Evolutionary conservation across 192 early-diverging fungal genomes (phyloP).

Genomic region (Coemansia sp.): DNA sequence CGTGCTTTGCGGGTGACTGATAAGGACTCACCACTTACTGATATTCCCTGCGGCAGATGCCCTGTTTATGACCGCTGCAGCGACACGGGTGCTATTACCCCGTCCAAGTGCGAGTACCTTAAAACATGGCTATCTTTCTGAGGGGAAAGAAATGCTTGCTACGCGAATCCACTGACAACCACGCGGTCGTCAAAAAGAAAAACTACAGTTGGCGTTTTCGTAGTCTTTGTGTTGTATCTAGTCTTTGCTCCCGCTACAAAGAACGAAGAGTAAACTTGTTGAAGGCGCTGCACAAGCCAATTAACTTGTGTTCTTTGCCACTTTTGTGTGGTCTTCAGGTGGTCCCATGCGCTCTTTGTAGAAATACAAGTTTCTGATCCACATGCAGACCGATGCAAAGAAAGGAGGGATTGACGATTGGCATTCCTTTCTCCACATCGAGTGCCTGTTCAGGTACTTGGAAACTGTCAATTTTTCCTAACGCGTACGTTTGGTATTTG

Average conservation of each 20-base stretch:
- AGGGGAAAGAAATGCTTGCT: not conserved
- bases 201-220: not conserved
- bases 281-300: not conserved
- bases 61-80: slow-evolving; percentile 78
- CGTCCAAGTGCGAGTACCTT: slow-evolving; percentile 76
- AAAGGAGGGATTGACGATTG: not conserved
- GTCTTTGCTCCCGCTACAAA: not conserved
- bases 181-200: slow-evolving; percentile 5
- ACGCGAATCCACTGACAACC: not conserved
- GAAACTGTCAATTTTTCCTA: not conserved
- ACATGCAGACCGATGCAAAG: not conserved
- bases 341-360: not conserved
- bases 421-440: not conserved
- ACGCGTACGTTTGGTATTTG: not conserved
- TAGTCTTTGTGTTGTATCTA: not conserved
- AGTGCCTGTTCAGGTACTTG: not conserved
- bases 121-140: slow-evolving; percentile 75
- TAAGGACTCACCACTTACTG: slow-evolving; percentile 62
- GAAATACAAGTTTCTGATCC: not conserved
- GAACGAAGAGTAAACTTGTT: not conserved
- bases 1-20: slow-evolving; percentile 59
- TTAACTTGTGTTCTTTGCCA: not conserved
- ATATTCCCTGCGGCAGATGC: slow-evolving; percentile 87
- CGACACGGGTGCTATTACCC: slow-evolving; percentile 70
- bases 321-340: not conserved